Conservation (phyloP, 2,329 filamentous ascomycete genomes). For the Fusarium sp. region DNA sequence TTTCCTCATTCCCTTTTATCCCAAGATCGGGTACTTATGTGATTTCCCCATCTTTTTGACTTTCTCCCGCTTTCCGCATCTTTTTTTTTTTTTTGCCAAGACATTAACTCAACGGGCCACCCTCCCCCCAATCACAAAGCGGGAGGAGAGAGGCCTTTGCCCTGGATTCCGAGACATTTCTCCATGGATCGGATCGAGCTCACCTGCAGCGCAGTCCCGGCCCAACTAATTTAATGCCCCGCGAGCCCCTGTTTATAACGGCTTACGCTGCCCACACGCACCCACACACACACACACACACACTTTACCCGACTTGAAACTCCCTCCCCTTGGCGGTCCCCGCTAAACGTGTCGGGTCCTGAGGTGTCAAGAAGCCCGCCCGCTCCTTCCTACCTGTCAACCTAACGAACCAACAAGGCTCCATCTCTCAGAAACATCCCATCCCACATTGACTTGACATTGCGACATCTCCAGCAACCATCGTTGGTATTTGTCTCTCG, state of each 20-base stretch:
- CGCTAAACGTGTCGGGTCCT: background rate
- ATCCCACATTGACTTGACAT: conserved; percentile 30
- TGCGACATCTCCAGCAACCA: background rate
- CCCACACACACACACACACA: background rate
- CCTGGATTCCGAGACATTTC: conserved; percentile 11
- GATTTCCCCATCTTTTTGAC: conserved; percentile 12
- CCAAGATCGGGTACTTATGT: background rate
- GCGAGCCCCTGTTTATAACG: background rate
- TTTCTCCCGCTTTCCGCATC: conserved; percentile 1
- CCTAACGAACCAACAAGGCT: background rate
- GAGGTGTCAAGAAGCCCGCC: background rate
- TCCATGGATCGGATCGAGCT: background rate
- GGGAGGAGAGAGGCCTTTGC: conserved; percentile 8
- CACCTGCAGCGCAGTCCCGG: background rate
- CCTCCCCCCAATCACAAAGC: background rate
- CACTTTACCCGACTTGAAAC: background rate
- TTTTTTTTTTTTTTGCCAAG: background rate
- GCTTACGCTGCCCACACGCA: background rate
- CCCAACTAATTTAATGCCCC: conserved; percentile 7
- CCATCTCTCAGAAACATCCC: background rate
- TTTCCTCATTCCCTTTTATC: background rate
- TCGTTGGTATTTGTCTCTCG: background rate
- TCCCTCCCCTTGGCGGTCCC: background rate
- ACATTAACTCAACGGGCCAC: background rate
- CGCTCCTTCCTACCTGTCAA: background rate